A percentile compares a stretch with the other conserved stretches of the same genome.
Evolutionary conservation across 192 early-diverging fungal species (phyloP).

Genomic region (Chytriomyces confervae): DNA sequence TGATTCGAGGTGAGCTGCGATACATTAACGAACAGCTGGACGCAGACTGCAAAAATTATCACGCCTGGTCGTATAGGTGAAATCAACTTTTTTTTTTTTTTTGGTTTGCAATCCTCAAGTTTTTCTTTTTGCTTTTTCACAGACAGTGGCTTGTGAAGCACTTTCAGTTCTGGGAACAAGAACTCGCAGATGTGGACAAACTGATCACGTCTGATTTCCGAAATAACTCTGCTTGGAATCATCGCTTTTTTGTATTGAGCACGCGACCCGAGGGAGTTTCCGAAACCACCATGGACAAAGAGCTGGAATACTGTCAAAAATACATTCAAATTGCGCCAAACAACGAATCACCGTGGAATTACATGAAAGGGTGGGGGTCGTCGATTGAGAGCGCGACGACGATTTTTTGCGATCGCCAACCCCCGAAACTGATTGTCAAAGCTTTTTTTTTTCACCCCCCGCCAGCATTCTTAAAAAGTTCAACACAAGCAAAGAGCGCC

Average conservation of each 20-base stretch:
- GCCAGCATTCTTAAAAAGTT: conserved; percentile 20
- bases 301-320: conserved; percentile 68
- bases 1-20: conserved; percentile 67
- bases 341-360: conserved; percentile 94
- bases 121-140: not conserved
- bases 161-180: conserved; percentile 80
- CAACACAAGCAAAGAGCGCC: not conserved
- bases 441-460: not conserved
- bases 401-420: not conserved
- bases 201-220: conserved; percentile 81
- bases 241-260: conserved; percentile 83
- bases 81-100: not conserved
- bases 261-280: conserved; percentile 45
- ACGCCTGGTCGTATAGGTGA: conserved; percentile 93
- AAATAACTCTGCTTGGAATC: conserved; percentile 99
- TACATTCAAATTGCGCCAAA: conserved; percentile 82
- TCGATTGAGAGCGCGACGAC: not conserved
- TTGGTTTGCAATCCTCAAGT: not conserved
- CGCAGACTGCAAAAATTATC: conserved; percentile 96
- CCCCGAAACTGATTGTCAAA: not conserved
- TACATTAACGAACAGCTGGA: conserved; percentile 75
- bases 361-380: conserved; percentile 80
- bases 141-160: conserved; percentile 88
- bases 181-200: conserved; percentile 75
- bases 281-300: conserved; percentile 56